Evolutionary conservation across 768 basidiomycete species (phyloP), one percentile per base, ranked within the genome.

Genomic region (Fomitopsis pulvina): DNA sequence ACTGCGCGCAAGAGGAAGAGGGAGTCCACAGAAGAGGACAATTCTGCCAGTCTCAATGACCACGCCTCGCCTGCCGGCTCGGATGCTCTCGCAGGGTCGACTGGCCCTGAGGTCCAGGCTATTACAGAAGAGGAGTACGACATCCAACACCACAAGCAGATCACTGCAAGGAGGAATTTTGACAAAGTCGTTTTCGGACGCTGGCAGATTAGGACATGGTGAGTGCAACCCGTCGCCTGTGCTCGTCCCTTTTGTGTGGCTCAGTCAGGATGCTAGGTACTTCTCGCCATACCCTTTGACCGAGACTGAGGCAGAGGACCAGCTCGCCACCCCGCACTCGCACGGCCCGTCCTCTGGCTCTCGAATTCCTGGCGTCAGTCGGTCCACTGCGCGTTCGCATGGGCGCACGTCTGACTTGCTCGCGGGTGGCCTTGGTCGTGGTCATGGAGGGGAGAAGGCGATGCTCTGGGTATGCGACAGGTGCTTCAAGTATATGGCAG

Each of bases 401-500:
- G 80, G 80, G 4, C 80, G 89, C 27, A 87, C 86, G 1, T 83
- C 83, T 9, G 87, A 91, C 54, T 60, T 90, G 22, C 66, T 88
- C 16, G 80, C 80, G 0, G 82, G 85, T 27, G 80, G 83, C 5
- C 63, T 85, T 46, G 70, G 72, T 27, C 71, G 80, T 20, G 68
- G 71, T 16, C 68, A 72, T 41, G 64, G 61, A 16, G 50, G 61
- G 3, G 81, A 81, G 54, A 73, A 73, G 43, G 67, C 79, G 16
- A 67, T 71, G 27, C 66, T 94, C 18, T 93, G 83, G 79, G 90
- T 94, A 4, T 95, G 92, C 63, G 87, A 93, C 57, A 78, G 81
- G 53, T 99, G 95, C 70, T 96, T 97, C 82, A 98, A 96, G 69
- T 99, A 99, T 63, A 91, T 93, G 85, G 72, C 81, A 2, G 85